Evolutionary conservation across 2,329 filamentous ascomycete genomes (phyloP), one percentile per base, ranked within the genome.

Genomic region (Penicillium palitans): DNA sequence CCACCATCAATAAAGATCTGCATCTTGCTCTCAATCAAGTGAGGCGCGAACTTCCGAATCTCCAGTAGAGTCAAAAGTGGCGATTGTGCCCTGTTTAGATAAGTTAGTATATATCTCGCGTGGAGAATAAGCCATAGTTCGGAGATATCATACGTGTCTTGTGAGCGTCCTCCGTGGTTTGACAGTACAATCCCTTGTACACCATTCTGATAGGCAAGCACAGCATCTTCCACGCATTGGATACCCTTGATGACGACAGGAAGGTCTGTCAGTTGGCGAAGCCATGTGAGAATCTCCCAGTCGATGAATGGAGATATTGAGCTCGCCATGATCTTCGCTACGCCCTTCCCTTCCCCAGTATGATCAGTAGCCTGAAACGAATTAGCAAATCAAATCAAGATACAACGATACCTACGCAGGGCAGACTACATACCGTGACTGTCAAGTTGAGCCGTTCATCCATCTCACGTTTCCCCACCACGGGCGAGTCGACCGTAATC

Each of bases 1-100:
- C 87, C 87, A 0, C 87, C 85, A 61, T 90, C 87, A 4, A 90
- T 75, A 52, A 82, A 84, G 0, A 90, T 81, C 66, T 88, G 84
- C 69, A 89, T 77, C 52, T 74, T 73, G 27, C 31, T 13, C 31
- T 33, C 31, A 33, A 33, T 33, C 31, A 33, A 33, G 31, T 33
- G 31, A 33, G 31, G 31, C 4, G 31, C 31, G 61, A 81, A 82
- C 63, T 80, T 80, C 57, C 85, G 85, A 60, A 90, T 77, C 72
- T 90, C 87, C 1, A 90, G 72, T 4, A 90, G 68, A 0, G 85
- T 80, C 35, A 88, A 70, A 31, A 90, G 78, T 0, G 83, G 80
- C 0, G 87, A 62, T 61, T 73, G 70, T 4, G 71, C 66, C 1
- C 66, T 70, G 33, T 37, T 24, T 9, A 52, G 12, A 42, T 17